These are phyloP conservation scores for Pseudonitzschia multiseries DNA, from an alignment of 108 stramenopile genomes.

Conservation along the genomic window DNA sequence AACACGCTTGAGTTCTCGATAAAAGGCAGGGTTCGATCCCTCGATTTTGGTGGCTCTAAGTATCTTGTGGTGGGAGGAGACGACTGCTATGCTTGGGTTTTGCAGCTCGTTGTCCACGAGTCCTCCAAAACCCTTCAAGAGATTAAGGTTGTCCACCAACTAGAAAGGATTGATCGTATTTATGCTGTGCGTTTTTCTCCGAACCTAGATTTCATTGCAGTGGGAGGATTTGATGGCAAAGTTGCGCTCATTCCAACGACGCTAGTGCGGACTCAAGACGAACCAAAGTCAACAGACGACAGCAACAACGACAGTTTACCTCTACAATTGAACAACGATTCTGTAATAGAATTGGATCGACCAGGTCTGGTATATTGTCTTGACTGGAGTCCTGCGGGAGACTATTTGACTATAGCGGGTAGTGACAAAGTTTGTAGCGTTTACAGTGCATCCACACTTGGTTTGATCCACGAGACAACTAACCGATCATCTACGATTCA, in stretches of 20 bases:
- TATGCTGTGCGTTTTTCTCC: constrained; percentile 46
- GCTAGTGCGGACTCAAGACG: constrained; percentile 1
- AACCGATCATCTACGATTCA: constrained; percentile 27
- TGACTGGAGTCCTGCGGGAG: constrained; percentile 50
- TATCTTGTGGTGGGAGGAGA: constrained; percentile 36
- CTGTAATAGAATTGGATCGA: constrained; percentile 13
- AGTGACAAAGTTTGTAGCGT: constrained; percentile 40
- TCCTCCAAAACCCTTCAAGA: constrained; percentile 10
- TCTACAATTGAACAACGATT: neutral
- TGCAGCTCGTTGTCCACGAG: constrained; percentile 17
- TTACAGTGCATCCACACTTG: constrained; percentile 17
- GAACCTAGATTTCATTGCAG: constrained; percentile 25
- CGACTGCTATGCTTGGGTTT: constrained; percentile 30
- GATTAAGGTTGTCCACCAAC: constrained; percentile 23
- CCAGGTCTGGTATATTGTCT: constrained; percentile 39
- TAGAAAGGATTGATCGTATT: constrained; percentile 53
- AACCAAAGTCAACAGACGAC: neutral
- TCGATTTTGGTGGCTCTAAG: constrained; percentile 23
- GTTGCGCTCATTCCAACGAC: constrained; percentile 30
- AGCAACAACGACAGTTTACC: neutral
- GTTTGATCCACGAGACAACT: constrained; percentile 22
- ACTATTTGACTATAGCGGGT: constrained; percentile 39
- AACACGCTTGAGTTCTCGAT: constrained; percentile 25
- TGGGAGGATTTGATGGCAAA: constrained; percentile 56
- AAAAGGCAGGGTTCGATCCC: constrained; percentile 25